Evolutionary conservation across 352 stramenopile species (phyloP).

Genomic region (Phytophthora cryptogea): DNA sequence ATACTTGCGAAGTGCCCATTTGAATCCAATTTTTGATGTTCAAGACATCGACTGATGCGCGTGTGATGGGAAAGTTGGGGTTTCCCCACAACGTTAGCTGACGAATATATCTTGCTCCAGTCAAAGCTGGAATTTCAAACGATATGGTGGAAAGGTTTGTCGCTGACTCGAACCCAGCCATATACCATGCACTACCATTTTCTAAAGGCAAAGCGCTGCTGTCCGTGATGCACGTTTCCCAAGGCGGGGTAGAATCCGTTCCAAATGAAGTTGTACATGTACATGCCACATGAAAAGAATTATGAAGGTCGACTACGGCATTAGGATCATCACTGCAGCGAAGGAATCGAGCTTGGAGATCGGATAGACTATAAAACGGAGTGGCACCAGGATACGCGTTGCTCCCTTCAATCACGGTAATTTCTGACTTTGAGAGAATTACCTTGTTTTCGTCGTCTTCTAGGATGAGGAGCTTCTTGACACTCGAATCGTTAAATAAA

Average conservation of each 20-base stretch:
- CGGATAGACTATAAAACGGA: constrained; percentile 31
- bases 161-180: constrained; percentile 45
- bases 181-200: constrained; percentile 58
- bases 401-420: constrained; percentile 63
- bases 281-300: constrained; percentile 5
- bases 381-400: constrained; percentile 44
- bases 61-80: constrained; percentile 18
- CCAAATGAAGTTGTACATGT: constrained; percentile 29
- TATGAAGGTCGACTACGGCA: constrained; percentile 23
- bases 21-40: constrained; percentile 47
- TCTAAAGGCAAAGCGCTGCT: constrained; percentile 31
- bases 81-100: constrained; percentile 57
- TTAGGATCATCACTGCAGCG: constrained; percentile 37
- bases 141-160: constrained; percentile 47
- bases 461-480: constrained; percentile 52
- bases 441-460: constrained; percentile 75
- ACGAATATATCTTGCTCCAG: constrained; percentile 48
- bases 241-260: constrained; percentile 10
- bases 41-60: constrained; percentile 18
- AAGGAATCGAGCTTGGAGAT: constrained; percentile 30
- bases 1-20: constrained; percentile 37
- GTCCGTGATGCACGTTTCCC: constrained; percentile 52
- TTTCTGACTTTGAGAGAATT: constrained; percentile 45
- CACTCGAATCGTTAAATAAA: constrained; percentile 54
- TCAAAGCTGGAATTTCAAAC: constrained; percentile 48